phyloP scores from a whole-genome alignment of 441 rosid species.

The Manihot esculenta region DNA sequence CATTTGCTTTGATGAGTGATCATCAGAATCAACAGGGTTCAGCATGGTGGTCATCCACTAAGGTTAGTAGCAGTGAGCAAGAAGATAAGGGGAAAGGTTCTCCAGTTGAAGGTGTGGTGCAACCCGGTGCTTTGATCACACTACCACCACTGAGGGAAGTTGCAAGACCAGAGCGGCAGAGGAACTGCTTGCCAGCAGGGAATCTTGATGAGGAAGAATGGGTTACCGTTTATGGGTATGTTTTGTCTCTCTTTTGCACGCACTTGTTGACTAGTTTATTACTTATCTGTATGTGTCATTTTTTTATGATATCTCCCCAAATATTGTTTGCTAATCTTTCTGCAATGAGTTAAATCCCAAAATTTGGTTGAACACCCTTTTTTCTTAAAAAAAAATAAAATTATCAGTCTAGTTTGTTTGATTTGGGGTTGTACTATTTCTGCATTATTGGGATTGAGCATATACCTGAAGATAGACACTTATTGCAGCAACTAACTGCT shows the following conservation, averaged over 20 bases:
- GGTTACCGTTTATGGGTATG: conserved; percentile 97
- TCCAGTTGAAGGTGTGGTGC: conserved; percentile 86
- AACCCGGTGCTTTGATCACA: conserved; percentile 76
- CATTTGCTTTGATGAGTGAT: conserved; percentile 55
- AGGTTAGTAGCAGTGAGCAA: conserved; percentile 53
- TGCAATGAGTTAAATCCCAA: not conserved
- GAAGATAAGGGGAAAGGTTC: conserved; percentile 86
- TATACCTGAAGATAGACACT: not conserved
- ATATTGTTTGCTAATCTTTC: not conserved
- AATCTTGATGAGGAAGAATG: conserved; percentile 89
- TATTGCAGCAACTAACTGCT: not conserved
- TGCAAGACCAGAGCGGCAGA: conserved; percentile 88
- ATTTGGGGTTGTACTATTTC: not conserved
- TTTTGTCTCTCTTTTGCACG: not conserved
- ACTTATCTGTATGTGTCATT: not conserved
- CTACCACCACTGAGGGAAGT: conserved; percentile 93
- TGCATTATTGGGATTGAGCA: not conserved
- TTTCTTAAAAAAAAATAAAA: too few relatives aligned
- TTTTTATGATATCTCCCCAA: not conserved
- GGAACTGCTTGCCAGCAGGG: conserved; percentile 63
- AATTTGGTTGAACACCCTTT: not conserved
- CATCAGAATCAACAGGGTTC: conserved; percentile 67
- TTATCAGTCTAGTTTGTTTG: not conserved
- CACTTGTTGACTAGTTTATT: not conserved
- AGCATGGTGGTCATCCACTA: conserved; percentile 77